Percentiles rank a stretch among this genome's conserved stretches.
Conservation (phyloP, 345 rosid genomes). For the Salix suchowensis region DNA sequence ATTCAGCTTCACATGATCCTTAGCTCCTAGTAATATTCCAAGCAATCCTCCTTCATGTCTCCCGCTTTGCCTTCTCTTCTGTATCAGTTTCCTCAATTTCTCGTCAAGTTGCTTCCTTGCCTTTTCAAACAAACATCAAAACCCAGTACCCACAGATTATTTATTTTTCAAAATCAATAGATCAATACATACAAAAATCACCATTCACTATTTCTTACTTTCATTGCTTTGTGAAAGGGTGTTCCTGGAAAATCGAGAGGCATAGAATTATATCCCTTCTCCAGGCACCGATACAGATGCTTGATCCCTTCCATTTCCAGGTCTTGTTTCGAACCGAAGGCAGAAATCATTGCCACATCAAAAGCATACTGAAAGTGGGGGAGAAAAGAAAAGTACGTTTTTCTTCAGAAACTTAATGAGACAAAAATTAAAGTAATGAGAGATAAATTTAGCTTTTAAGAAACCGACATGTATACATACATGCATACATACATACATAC, state of each 20-base stretch:
- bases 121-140: constrained; percentile 24
- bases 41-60: constrained; percentile 51
- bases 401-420: background rate
- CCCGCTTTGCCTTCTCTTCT: constrained; percentile 53
- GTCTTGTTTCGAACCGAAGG: constrained; percentile 56
- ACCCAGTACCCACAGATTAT: background rate
- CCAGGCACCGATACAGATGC: constrained; percentile 60
- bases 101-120: constrained; percentile 65
- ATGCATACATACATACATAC: constrained; percentile 25
- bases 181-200: background rate
- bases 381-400: background rate
- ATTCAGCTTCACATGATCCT: constrained; percentile 32
- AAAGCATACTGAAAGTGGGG: constrained; percentile 64
- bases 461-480: background rate
- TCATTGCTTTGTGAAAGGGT: constrained; percentile 69
- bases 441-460: background rate
- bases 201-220: constrained; percentile 31
- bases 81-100: constrained; percentile 49
- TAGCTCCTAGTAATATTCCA: constrained; percentile 52
- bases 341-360: constrained; percentile 87
- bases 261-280: constrained; percentile 93
- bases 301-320: constrained; percentile 57
- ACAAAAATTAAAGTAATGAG: background rate
- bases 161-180: background rate
- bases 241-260: constrained; percentile 84